Evolutionary conservation across 768 basidiomycete genomes (phyloP).

Genomic region (Clavulina sp.): DNA sequence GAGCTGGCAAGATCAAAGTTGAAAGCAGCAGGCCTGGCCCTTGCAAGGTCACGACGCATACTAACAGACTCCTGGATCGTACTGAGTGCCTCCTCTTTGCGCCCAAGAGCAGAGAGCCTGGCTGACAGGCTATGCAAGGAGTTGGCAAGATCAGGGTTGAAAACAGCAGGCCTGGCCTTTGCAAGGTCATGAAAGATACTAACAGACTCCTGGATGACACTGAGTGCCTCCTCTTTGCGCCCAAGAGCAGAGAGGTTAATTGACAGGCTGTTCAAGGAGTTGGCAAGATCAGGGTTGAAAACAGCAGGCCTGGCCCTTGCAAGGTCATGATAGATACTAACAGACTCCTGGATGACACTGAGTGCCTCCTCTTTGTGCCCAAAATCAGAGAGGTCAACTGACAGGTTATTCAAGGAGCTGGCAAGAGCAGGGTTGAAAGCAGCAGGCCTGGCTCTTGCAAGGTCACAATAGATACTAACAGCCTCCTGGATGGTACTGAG

Average conservation of each 20-base stretch:
- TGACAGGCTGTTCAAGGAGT: not conserved
- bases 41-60: no score
- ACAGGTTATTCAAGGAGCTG: not conserved
- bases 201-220: not conserved
- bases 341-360: not conserved
- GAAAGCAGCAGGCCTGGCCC: no score
- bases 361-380: not conserved
- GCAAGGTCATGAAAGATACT: not conserved
- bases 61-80: not conserved
- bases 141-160: not conserved
- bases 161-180: not conserved
- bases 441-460: not conserved
- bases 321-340: not conserved
- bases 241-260: not conserved
- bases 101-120: not conserved
- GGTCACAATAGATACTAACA: not conserved
- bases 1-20: not conserved
- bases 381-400: not conserved
- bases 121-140: not conserved
- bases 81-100: not conserved
- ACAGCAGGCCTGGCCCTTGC: not conserved
- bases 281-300: not conserved
- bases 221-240: not conserved
- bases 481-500: not conserved
- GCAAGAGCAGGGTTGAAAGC: not conserved